Evolutionary conservation across 169 alveolate genomes (phyloP).

Genomic region (Besnoitia besnoiti): DNA sequence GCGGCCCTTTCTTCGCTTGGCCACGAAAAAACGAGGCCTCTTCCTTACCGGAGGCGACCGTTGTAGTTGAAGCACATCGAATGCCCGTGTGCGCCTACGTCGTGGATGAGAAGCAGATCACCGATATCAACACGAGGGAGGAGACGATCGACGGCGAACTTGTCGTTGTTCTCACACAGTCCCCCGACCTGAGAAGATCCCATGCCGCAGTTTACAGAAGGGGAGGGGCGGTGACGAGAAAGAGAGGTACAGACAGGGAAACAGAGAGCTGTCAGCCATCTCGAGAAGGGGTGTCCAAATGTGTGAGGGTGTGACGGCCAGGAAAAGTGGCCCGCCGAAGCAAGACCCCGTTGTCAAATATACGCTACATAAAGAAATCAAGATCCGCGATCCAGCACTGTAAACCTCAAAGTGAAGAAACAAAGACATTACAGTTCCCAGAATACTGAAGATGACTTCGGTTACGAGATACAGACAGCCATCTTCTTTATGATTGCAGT

Average conservation of each 20-base stretch:
- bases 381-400: too few species aligned
- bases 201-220: not conserved
- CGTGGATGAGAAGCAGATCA: constrained; percentile 53
- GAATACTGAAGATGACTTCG: too few species aligned
- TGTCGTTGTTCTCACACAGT: constrained; percentile 65
- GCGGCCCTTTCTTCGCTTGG: not conserved
- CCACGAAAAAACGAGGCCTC: not conserved
- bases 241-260: too few species aligned
- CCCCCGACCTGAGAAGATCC: constrained; percentile 52
- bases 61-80: constrained; percentile 63
- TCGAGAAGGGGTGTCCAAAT: too few species aligned
- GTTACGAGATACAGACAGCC: too few species aligned
- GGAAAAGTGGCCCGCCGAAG: not conserved
- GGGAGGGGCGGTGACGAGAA: not conserved
- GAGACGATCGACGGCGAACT: constrained; percentile 55
- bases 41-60: constrained; percentile 45
- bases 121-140: constrained; percentile 26
- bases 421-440: too few species aligned
- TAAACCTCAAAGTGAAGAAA: too few species aligned
- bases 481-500: too few species aligned
- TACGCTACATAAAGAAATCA: not conserved
- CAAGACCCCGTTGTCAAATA: too few species aligned
- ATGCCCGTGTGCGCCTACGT: constrained; percentile 54
- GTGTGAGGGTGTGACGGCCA: too few species aligned
- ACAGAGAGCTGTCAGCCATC: too few species aligned